These are phyloP conservation scores for Melastoma malabathricum DNA, from an alignment of 345 rosid species.

Conservation along the genomic window DNA sequence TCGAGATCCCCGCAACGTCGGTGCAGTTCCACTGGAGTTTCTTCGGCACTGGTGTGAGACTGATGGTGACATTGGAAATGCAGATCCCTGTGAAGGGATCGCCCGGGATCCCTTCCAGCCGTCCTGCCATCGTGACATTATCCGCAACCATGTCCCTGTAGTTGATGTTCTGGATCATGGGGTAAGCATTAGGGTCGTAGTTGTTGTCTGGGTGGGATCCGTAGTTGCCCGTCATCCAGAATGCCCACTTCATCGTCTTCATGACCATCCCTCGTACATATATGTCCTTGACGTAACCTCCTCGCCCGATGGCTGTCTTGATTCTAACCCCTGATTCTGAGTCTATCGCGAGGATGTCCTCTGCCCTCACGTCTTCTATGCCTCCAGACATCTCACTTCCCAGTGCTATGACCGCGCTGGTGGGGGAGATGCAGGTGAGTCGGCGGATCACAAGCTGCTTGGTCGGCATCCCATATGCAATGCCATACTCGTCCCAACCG, in stretches of 20 bases:
- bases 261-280: conserved; percentile 53
- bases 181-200: conserved; percentile 57
- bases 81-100: conserved; percentile 60
- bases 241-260: conserved; percentile 68
- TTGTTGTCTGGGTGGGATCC: conserved; percentile 61
- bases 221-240: conserved; percentile 87
- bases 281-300: conserved; percentile 66
- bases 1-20: conserved; percentile 39
- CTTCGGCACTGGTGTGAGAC: conserved; percentile 28
- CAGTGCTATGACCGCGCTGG: conserved; percentile 76
- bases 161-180: conserved; percentile 47
- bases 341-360: conserved; percentile 57
- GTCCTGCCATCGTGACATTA: conserved; percentile 58
- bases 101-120: conserved; percentile 45
- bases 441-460: conserved; percentile 61
- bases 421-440: conserved; percentile 74
- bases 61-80: conserved; percentile 63
- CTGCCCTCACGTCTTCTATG: conserved; percentile 61
- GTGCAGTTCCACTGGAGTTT: conserved; percentile 76
- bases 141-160: conserved; percentile 59
- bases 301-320: conserved; percentile 68
- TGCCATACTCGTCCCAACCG: conserved; percentile 84
- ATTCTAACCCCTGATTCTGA: conserved; percentile 70
- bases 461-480: conserved; percentile 51
- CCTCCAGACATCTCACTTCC: conserved; percentile 97